These are phyloP conservation scores for Solanum pennellii DNA, from an alignment of 257 asterid genomes.

Conservation along the genomic window DNA sequence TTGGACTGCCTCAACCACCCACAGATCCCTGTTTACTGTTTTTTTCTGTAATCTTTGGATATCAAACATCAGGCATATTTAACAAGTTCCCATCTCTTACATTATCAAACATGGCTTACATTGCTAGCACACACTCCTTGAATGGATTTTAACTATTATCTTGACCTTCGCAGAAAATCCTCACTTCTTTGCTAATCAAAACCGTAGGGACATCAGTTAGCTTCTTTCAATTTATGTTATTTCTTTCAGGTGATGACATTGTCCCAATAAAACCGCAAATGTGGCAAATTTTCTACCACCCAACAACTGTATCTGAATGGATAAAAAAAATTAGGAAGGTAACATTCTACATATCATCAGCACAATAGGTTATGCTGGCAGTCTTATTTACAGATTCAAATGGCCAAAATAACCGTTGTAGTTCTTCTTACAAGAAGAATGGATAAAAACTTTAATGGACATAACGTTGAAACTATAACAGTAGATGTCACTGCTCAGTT, in stretches of 20 bases:
- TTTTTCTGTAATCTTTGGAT: not conserved
- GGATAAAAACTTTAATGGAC: not conserved
- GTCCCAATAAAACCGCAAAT: not conserved
- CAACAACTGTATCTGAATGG: not conserved
- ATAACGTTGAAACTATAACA: not conserved
- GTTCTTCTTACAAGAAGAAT: not conserved
- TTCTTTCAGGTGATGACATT: not conserved
- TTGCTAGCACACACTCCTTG: not conserved
- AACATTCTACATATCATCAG: not conserved
- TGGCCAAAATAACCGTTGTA: not conserved
- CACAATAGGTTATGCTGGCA: not conserved
- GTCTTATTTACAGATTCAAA: not conserved
- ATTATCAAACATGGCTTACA: not conserved
- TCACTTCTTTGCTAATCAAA: not conserved
- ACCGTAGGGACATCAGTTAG: not conserved
- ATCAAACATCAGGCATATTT: not conserved
- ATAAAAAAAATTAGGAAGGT: not conserved
- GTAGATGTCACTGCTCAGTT: not conserved
- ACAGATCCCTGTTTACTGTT: not conserved
- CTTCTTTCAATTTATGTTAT: not conserved
- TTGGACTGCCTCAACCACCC: not conserved
- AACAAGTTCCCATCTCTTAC: not conserved
- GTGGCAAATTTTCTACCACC: not conserved
- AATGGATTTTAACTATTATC: not conserved
- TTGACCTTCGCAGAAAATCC: not conserved